phyloP scores from a whole-genome alignment of 768 basidiomycete genomes.

The Mrakia gelida region DNA sequence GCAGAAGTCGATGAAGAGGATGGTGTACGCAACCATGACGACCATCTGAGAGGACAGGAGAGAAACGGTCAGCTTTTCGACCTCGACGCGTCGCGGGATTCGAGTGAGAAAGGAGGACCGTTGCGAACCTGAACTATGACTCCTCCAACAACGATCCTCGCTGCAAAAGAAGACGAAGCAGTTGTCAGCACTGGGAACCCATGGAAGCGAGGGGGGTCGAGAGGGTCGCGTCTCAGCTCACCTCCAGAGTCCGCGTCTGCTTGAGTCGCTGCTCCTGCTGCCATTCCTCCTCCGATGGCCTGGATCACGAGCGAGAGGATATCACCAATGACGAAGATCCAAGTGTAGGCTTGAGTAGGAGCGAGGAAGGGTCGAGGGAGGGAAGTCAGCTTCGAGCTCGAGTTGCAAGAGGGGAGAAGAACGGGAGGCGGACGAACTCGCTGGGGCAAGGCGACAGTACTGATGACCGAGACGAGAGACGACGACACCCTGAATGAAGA shows the following conservation, averaged over 20 bases:
- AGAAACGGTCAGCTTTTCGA: not conserved
- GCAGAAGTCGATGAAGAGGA: slow-evolving; percentile 7
- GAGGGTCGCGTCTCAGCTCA: not conserved
- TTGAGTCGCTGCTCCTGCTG: not conserved
- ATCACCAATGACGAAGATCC: not conserved
- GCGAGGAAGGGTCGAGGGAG: not conserved
- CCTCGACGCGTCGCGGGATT: not conserved
- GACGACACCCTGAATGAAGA: not conserved
- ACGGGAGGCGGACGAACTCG: not conserved
- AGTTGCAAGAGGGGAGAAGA: not conserved
- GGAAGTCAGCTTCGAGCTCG: not conserved
- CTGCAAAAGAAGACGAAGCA: no score
- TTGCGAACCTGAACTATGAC: not conserved
- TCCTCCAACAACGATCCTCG: not conserved
- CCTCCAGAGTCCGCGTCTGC: not conserved
- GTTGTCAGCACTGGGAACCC: not conserved
- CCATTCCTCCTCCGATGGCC: not conserved
- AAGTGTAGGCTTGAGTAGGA: not conserved
- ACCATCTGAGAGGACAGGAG: not conserved
- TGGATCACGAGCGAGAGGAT: not conserved
- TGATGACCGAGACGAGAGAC: not conserved
- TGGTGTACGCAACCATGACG: slow-evolving; percentile 13
- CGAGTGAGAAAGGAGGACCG: not conserved
- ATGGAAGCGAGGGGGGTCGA: no score
- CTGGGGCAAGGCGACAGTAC: not conserved